Percentiles rank a stretch among this genome's conserved stretches.
These are phyloP conservation scores for Candida gigantensis DNA, from an alignment of 1,139 yeast species.

Conservation along the genomic window DNA sequence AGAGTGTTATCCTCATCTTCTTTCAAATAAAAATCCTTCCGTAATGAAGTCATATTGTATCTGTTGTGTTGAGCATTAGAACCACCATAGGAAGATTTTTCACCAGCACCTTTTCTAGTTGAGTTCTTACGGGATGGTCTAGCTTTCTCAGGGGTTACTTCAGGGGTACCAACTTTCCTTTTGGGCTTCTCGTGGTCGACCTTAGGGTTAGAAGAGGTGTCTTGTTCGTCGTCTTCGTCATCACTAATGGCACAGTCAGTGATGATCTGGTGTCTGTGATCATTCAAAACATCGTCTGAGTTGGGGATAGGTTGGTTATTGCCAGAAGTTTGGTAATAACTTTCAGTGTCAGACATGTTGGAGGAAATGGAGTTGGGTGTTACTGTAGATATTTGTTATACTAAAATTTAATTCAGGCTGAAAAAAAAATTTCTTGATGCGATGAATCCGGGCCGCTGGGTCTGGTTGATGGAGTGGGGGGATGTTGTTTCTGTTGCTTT, in stretches of 20 bases:
- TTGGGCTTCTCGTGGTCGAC: too few species aligned
- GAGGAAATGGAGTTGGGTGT: not conserved
- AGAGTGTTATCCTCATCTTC: constrained; percentile 12
- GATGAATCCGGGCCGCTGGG: too few species aligned
- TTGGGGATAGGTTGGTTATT: constrained; percentile 24
- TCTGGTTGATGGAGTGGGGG: too few species aligned
- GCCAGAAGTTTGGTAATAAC: constrained; percentile 39
- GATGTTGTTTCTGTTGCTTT: not conserved
- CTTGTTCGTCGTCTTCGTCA: constrained; percentile 8
- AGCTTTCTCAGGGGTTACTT: constrained; percentile 2
- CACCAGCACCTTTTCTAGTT: constrained; percentile 8
- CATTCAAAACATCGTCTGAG: constrained; percentile 54
- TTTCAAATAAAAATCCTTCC: constrained; percentile 16
- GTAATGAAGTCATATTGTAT: constrained; percentile 14
- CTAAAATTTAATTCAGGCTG: too few species aligned
- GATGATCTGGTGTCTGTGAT: constrained; percentile 54
- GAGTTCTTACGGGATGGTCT: constrained; percentile 5
- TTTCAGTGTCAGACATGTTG: constrained; percentile 49
- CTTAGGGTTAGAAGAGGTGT: constrained; percentile 1
- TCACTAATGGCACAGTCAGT: constrained; percentile 20
- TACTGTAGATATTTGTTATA: not conserved
- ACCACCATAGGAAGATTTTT: constrained; percentile 5
- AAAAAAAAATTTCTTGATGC: not conserved
- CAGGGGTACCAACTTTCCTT: too few species aligned
- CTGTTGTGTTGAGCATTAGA: too few species aligned